These are phyloP conservation scores for Arctostaphylos glauca DNA, from an alignment of 148 eudicot genomes.

Conservation along the genomic window DNA sequence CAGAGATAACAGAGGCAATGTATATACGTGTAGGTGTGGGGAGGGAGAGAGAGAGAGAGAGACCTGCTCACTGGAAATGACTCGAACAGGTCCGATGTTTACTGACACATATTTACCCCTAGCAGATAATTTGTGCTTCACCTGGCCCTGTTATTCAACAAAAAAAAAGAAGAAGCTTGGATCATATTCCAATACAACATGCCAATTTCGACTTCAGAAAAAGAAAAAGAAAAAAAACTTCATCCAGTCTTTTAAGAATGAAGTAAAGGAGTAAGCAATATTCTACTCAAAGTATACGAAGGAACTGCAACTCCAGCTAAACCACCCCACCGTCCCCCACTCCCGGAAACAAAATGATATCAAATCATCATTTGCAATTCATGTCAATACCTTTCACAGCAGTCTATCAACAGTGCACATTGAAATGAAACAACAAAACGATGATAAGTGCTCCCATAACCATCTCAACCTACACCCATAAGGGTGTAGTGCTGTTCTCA, in stretches of 20 bases:
- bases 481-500: neutral
- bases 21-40: neutral
- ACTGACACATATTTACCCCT: constrained; percentile 94
- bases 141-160: constrained; percentile 52
- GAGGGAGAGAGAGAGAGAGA: constrained; percentile 9
- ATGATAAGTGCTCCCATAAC: neutral
- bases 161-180: neutral
- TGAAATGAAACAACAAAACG: neutral
- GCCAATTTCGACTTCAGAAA: neutral
- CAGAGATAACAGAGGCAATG: neutral
- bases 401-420: neutral
- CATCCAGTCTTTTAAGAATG: neutral
- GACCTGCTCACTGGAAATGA: constrained; percentile 90
- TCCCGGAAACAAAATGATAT: neutral
- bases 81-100: constrained; percentile 90
- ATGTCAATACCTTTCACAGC: neutral
- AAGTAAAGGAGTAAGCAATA: neutral
- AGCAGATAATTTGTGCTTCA: constrained; percentile 80
- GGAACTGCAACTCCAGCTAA: neutral
- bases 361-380: neutral
- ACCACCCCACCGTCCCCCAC: no score
- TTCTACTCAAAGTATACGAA: neutral
- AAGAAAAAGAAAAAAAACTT: neutral
- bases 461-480: neutral
- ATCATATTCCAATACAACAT: neutral